Conservation (phyloP, 805 yeast species). For the Zygoascus biomembranicola region DNA sequence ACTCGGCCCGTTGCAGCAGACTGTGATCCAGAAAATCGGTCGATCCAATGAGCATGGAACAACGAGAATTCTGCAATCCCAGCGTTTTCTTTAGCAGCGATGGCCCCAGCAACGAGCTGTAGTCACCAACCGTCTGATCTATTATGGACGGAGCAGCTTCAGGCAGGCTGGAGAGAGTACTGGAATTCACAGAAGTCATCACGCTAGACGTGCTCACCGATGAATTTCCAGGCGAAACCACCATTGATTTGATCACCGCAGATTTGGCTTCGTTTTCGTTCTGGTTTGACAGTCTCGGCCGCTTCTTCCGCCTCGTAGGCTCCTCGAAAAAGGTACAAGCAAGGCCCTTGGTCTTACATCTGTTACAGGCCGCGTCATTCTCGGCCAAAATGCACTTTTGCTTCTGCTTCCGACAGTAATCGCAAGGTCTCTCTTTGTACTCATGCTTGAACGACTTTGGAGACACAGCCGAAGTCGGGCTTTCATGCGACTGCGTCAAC, state of each 20-base stretch:
- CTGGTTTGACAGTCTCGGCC: not conserved
- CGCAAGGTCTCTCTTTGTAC: conserved; percentile 48
- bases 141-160: not conserved
- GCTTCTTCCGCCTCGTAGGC: conserved; percentile 27
- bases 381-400: conserved; percentile 66
- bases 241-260: not conserved
- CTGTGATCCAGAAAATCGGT: conserved; percentile 73
- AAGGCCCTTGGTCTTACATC: conserved; percentile 64
- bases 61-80: conserved; percentile 56
- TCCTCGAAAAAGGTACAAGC: conserved; percentile 64
- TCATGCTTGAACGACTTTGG: not conserved
- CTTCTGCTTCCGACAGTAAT: conserved; percentile 71
- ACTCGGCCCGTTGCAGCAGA: conserved; percentile 53
- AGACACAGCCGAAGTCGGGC: not conserved
- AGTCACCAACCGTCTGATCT: not conserved
- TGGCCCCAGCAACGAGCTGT: conserved; percentile 3
- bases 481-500: too few species aligned
- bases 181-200: not conserved
- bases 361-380: conserved; percentile 47
- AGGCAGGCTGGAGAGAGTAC: not conserved
- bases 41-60: conserved; percentile 80
- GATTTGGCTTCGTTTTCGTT: not conserved
- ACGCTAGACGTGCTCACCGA: not conserved
- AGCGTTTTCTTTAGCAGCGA: conserved; percentile 4
- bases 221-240: not conserved